Percentiles rank a stretch among this genome's conserved stretches.
phyloP scores from a whole-genome alignment of 2,329 filamentous ascomycete species.

The Ceratocystis cubensis region DNA sequence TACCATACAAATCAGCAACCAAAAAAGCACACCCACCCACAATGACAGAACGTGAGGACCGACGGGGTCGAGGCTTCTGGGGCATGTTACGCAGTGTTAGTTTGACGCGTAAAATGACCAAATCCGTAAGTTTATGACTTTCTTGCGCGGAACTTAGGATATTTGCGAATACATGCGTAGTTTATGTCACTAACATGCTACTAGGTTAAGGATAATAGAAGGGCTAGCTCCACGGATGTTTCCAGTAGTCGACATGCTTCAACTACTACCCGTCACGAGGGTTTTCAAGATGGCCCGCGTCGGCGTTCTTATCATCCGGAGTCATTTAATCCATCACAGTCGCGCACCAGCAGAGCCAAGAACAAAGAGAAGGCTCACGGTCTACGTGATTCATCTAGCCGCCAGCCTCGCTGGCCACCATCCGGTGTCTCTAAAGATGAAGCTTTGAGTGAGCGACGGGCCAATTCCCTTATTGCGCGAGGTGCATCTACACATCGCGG shows the following conservation, averaged over 20 bases:
- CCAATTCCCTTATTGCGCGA: constrained; percentile 45
- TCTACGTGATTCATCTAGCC: constrained; percentile 15
- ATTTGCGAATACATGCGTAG: background rate
- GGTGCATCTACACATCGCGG: constrained; percentile 47
- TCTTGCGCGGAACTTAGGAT: background rate
- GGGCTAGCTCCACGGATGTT: constrained; percentile 19
- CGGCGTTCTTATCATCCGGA: constrained; percentile 20
- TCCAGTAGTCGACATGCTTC: constrained; percentile 14
- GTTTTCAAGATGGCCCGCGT: constrained; percentile 10
- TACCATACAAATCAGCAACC: background rate
- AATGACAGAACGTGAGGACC: constrained; percentile 20
- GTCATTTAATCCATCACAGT: constrained; percentile 21
- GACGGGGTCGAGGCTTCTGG: constrained; percentile 16
- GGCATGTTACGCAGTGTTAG: constrained; percentile 21
- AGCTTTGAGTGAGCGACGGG: constrained; percentile 41
- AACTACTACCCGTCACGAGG: constrained; percentile 14
- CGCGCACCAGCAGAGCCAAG: constrained; percentile 19
- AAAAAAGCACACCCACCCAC: background rate
- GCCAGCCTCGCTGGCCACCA: constrained; percentile 39
- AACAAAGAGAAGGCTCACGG: constrained; percentile 14
- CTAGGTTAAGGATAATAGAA: constrained; percentile 18
- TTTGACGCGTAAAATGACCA: constrained; percentile 19
- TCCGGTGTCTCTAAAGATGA: constrained; percentile 36
- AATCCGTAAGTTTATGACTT: constrained; percentile 11
- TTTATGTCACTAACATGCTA: constrained; percentile 6